Evolutionary conservation across 1,284 basidiomycete species (phyloP).

Genomic region (Ustilago lituana): DNA sequence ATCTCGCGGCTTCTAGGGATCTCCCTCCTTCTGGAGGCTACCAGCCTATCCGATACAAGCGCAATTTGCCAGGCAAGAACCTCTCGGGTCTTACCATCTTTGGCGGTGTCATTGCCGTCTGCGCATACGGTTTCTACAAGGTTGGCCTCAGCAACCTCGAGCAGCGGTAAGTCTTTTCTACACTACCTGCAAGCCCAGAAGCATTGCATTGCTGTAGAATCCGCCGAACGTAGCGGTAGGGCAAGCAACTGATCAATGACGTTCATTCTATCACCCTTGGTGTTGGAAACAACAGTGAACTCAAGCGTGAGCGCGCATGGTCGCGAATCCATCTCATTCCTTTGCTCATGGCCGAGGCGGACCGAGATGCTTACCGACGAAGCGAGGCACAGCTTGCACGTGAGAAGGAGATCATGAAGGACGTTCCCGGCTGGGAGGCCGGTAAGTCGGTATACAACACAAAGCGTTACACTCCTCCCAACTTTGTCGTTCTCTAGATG

Average conservation of each 20-base stretch:
- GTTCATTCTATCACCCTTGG: neutral
- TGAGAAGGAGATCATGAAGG: slow-evolving; percentile 94
- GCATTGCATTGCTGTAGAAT: too few relatives aligned
- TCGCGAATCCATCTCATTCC: slow-evolving; percentile 94
- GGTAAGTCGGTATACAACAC: slow-evolving; percentile 88
- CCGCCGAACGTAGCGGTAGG: too few relatives aligned
- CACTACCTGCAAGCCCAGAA: neutral
- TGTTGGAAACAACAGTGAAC: slow-evolving; percentile 74
- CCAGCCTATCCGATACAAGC: slow-evolving; percentile 91
- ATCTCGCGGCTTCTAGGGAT: too few relatives aligned
- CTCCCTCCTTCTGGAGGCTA: slow-evolving; percentile 95
- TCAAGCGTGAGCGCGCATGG: slow-evolving; percentile 93
- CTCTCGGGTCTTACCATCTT: slow-evolving; percentile 88
- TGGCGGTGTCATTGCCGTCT: slow-evolving; percentile 82
- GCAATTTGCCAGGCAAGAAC: slow-evolving; percentile 91
- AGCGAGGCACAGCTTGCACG: slow-evolving; percentile 80
- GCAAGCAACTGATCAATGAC: slow-evolving; percentile 1
- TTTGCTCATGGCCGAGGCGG: slow-evolving; percentile 84
- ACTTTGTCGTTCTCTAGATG: slow-evolving; percentile 70
- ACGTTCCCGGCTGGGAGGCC: slow-evolving; percentile 83
- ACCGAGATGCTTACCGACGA: slow-evolving; percentile 87
- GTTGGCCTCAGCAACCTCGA: slow-evolving; percentile 90
- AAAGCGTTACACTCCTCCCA: slow-evolving; percentile 77
- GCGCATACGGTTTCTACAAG: slow-evolving; percentile 91
- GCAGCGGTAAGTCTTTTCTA: slow-evolving; percentile 77